phyloP scores from a whole-genome alignment of 2,329 filamentous ascomycete species.

The Knufia fluminis region DNA sequence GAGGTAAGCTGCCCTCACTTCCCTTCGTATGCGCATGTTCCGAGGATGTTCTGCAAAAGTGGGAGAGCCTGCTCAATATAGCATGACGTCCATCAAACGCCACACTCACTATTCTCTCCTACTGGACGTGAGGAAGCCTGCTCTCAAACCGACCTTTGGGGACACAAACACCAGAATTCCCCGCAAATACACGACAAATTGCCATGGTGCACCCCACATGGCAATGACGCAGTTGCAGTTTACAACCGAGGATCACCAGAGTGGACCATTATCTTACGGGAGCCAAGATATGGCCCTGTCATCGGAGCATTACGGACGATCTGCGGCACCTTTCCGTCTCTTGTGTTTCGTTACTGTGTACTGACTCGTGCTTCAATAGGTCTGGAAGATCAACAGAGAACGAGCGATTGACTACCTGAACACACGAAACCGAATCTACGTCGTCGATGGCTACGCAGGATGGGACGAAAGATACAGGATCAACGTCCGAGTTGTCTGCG shows the following conservation, averaged over 20 bases:
- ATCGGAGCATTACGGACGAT: constrained; percentile 5
- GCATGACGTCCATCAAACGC: background rate
- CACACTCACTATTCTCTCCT: no score
- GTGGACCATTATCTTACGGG: background rate
- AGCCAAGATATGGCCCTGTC: background rate
- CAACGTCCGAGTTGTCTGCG: constrained; percentile 93
- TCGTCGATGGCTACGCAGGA: constrained; percentile 91
- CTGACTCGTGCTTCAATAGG: constrained; percentile 45
- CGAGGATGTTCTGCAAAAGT: background rate
- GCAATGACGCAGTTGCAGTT: background rate
- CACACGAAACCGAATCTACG: constrained; percentile 97
- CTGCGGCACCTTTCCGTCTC: constrained; percentile 1
- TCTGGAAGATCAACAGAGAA: constrained; percentile 99
- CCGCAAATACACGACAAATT: constrained; percentile 1
- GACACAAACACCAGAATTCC: background rate
- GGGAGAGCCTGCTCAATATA: no score
- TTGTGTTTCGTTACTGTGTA: background rate
- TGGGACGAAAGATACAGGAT: constrained; percentile 99
- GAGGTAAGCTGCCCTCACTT: constrained; percentile 60
- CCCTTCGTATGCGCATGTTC: background rate
- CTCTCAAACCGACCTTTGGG: background rate
- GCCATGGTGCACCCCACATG: background rate
- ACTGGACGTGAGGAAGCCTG: no score
- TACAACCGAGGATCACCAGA: background rate
- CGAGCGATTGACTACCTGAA: constrained; percentile 98